phyloP scores from a whole-genome alignment of 1,284 basidiomycete genomes.

The Testicularia cyperi region DNA sequence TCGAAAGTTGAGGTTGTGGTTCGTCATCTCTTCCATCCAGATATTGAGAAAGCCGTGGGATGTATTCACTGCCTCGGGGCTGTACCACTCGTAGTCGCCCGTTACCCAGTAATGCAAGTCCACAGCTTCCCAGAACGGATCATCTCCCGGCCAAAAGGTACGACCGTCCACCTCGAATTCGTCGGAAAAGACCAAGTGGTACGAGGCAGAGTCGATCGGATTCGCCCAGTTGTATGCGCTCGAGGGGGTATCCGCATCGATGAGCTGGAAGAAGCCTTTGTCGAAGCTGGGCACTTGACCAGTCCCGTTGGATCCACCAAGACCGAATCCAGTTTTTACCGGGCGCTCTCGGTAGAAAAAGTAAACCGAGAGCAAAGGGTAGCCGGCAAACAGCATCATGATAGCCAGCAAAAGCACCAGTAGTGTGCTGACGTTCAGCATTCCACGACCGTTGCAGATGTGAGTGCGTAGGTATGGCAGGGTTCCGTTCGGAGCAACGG shows the following conservation, averaged over 20 bases:
- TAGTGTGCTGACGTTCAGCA: constrained; percentile 22
- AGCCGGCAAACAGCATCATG: constrained; percentile 33
- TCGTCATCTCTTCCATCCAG: constrained; percentile 25
- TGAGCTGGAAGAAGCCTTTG: constrained; percentile 4
- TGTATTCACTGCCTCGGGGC: constrained; percentile 46
- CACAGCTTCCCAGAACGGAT: constrained; percentile 54
- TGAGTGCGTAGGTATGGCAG: too few species aligned
- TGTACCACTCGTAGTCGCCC: constrained; percentile 57
- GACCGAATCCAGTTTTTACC: constrained; percentile 61
- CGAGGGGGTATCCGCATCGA: constrained; percentile 35
- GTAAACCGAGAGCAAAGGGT: constrained; percentile 19
- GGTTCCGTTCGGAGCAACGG: too few species aligned
- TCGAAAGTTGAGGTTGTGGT: constrained; percentile 51
- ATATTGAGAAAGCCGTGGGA: constrained; percentile 39
- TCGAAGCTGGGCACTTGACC: constrained; percentile 43
- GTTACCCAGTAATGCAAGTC: constrained; percentile 42
- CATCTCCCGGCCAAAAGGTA: constrained; percentile 61
- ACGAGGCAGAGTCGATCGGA: constrained; percentile 7
- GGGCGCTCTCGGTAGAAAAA: neutral
- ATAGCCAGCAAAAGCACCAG: constrained; percentile 7
- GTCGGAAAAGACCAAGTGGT: constrained; percentile 69
- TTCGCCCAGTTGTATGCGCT: constrained; percentile 9
- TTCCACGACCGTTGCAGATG: too few species aligned
- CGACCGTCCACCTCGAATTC: constrained; percentile 73
- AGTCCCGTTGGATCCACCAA: constrained; percentile 67